Evolutionary conservation across 306 rosid genomes (phyloP).

Genomic region (Glycine tomentella): DNA sequence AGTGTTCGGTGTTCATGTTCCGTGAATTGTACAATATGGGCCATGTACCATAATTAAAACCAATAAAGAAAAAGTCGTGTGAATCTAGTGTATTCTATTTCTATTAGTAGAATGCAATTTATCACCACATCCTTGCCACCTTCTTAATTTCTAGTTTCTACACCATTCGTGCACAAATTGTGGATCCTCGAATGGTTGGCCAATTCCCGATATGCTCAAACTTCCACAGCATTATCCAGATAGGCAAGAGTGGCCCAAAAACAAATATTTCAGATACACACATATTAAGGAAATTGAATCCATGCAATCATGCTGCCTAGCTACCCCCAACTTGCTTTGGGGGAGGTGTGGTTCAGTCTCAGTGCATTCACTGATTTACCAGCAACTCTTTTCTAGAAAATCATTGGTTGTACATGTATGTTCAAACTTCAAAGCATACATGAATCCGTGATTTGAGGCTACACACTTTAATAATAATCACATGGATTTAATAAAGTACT

Average conservation of each 20-base stretch:
- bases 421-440: too few relatives aligned
- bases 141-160: slow-evolving; percentile 5
- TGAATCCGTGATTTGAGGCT: too few relatives aligned
- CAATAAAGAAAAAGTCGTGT: not conserved
- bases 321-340: not conserved
- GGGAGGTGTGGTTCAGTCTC: not conserved
- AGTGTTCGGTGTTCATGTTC: not conserved
- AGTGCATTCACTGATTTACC: not conserved
- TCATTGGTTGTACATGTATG: too few relatives aligned
- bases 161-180: not conserved
- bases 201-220: slow-evolving; percentile 27
- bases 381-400: too few relatives aligned
- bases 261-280: not conserved
- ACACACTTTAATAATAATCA: too few relatives aligned
- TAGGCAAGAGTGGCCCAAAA: not conserved
- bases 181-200: not conserved
- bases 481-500: too few relatives aligned
- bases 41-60: slow-evolving; percentile 29
- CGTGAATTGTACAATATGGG: slow-evolving; percentile 16
- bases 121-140: not conserved
- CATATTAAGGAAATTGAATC: slow-evolving; percentile 33
- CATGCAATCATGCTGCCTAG: slow-evolving; percentile 12
- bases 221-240: not conserved
- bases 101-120: too few relatives aligned
- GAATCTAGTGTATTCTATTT: too few relatives aligned